phyloP scores from a whole-genome alignment of 495 filamentous ascomycete species.

The Hapsidospora chrysogenum region DNA sequence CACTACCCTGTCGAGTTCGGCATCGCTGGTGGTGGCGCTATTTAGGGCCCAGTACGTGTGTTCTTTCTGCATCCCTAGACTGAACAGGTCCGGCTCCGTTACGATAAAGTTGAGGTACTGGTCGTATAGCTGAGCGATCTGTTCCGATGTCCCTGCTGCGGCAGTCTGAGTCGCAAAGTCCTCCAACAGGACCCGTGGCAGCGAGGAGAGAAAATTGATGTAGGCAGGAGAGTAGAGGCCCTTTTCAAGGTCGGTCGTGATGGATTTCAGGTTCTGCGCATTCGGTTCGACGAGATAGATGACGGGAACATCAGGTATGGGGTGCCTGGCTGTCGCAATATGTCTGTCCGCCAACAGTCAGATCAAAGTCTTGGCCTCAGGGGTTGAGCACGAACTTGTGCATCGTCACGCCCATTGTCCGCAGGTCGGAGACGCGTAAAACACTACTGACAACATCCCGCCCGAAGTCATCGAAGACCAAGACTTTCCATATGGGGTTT shows the following conservation, averaged over 20 bases:
- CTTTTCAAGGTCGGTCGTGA: conserved; percentile 75
- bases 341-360: conserved; percentile 49
- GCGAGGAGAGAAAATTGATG: conserved; percentile 92
- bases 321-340: conserved; percentile 64
- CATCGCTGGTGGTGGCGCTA: conserved; percentile 78
- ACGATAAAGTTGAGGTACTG: conserved; percentile 98
- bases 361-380: conserved; percentile 6
- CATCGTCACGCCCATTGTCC: conserved; percentile 89
- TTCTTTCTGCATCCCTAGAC: conserved; percentile 73
- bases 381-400: conserved; percentile 49
- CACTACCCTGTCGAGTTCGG: conserved; percentile 69
- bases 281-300: conserved; percentile 92
- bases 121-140: conserved; percentile 84
- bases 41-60: conserved; percentile 85
- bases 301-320: conserved; percentile 92
- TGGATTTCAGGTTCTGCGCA: conserved; percentile 55
- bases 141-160: conserved; percentile 63
- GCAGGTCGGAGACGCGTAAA: conserved; percentile 77
- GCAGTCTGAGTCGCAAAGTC: conserved; percentile 88
- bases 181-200: conserved; percentile 83
- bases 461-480: conserved; percentile 45
- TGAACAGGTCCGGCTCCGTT: conserved; percentile 89
- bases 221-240: conserved; percentile 87
- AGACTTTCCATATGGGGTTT: conserved; percentile 55
- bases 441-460: conserved; percentile 80